Percentiles rank a stretch among this genome's conserved stretches.
Evolutionary conservation across 768 basidiomycete species (phyloP).

Genomic region (Kwoniella dendrophila): DNA sequence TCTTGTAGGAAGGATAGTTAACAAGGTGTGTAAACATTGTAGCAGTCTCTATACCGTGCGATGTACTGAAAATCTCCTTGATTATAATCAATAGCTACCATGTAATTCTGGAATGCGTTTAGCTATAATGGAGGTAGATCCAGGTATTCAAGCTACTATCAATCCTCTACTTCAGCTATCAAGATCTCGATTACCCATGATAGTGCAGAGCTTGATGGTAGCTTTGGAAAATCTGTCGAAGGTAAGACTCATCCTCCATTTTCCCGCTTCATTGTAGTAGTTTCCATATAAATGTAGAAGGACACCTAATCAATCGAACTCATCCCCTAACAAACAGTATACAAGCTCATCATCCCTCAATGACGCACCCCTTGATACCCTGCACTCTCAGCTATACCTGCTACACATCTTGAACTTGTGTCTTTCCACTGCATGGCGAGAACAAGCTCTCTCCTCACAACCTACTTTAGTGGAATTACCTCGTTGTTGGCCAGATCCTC

Average conservation of each 20-base stretch:
- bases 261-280: constrained; percentile 4
- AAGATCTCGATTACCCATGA: constrained; percentile 73
- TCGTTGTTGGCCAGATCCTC: constrained; percentile 65
- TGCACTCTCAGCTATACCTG: constrained; percentile 84
- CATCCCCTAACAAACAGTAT: constrained; percentile 27
- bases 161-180: constrained; percentile 79
- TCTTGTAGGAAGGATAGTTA: constrained; percentile 75
- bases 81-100: constrained; percentile 65
- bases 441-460: constrained; percentile 57
- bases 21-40: constrained; percentile 64
- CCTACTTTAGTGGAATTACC: constrained; percentile 55
- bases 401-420: constrained; percentile 77
- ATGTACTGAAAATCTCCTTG: background rate
- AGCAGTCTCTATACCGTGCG: background rate
- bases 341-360: constrained; percentile 25
- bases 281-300: constrained; percentile 28
- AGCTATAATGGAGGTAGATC: constrained; percentile 73
- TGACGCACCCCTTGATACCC: constrained; percentile 65
- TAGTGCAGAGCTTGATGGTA: constrained; percentile 75
- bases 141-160: constrained; percentile 73
- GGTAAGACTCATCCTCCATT: constrained; percentile 58
- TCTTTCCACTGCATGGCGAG: constrained; percentile 75
- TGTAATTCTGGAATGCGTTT: constrained; percentile 76
- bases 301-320: too few relatives aligned
- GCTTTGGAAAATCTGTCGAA: constrained; percentile 75